These are phyloP conservation scores for Neurospora sp. DNA, from an alignment of 495 filamentous ascomycete species.

Conservation along the genomic window DNA sequence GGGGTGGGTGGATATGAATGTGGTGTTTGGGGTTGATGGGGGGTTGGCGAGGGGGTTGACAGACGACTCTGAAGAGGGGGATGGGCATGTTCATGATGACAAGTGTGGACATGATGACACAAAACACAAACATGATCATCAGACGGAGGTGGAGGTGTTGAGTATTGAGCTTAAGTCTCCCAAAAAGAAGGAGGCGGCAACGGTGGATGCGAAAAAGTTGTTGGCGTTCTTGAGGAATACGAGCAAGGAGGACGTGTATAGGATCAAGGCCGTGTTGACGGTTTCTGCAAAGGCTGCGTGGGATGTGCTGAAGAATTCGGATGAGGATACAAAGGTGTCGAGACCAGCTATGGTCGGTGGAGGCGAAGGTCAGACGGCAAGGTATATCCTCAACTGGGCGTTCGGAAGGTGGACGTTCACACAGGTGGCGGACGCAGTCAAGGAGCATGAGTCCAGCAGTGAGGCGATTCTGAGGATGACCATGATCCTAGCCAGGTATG, in stretches of 20 bases:
- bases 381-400: conserved; percentile 94
- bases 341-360: background rate
- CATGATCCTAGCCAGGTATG: conserved; percentile 72
- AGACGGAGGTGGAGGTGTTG: conserved; percentile 83
- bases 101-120: conserved; percentile 21
- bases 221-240: conserved; percentile 55
- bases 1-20: conserved; percentile 62
- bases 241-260: conserved; percentile 85
- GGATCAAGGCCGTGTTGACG: conserved; percentile 83
- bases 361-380: conserved; percentile 4
- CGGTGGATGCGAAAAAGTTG: conserved; percentile 56
- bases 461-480: conserved; percentile 61
- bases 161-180: conserved; percentile 51
- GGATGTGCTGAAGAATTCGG: conserved; percentile 47
- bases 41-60: conserved; percentile 55
- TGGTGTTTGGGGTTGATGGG: conserved; percentile 82
- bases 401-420: conserved; percentile 94
- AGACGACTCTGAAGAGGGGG: conserved; percentile 16
- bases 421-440: conserved; percentile 30
- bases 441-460: conserved; percentile 38
- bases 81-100: conserved; percentile 19
- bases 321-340: conserved; percentile 31
- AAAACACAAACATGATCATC: conserved; percentile 37
- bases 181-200: conserved; percentile 2
- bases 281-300: conserved; percentile 20